Evolutionary conservation across 1,284 basidiomycete species (phyloP).

Genomic region (Ganoderma sp.): DNA sequence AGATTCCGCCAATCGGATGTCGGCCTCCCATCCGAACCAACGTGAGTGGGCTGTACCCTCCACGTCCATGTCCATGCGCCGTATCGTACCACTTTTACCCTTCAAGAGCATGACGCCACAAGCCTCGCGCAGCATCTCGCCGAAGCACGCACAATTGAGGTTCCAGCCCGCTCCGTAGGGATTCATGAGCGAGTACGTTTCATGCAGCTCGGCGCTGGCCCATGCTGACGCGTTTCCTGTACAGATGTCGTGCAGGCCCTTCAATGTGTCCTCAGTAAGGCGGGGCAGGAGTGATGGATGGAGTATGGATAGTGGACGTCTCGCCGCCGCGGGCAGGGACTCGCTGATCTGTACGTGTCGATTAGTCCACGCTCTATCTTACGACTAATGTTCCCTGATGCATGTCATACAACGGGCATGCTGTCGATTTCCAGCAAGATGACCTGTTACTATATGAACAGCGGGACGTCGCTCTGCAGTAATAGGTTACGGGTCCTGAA

Average conservation of each 20-base stretch:
- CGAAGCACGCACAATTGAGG: constrained; percentile 44
- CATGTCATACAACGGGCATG: too few species aligned
- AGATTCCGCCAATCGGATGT: background rate
- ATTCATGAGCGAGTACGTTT: constrained; percentile 41
- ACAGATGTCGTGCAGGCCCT: constrained; percentile 34
- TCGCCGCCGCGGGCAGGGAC: constrained; percentile 42
- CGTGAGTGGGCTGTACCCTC: background rate
- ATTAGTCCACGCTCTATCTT: background rate
- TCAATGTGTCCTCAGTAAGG: constrained; percentile 12
- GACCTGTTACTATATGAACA: too few species aligned
- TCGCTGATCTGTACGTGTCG: constrained; percentile 42
- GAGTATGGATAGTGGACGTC: constrained; percentile 36
- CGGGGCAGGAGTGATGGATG: constrained; percentile 13
- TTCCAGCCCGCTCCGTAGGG: constrained; percentile 43
- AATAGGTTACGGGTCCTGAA: too few species aligned
- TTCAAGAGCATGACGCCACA: constrained; percentile 20
- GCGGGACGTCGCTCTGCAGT: too few species aligned
- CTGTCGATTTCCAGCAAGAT: too few species aligned
- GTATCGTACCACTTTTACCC: constrained; percentile 12
- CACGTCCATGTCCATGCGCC: background rate
- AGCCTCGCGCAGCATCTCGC: constrained; percentile 38
- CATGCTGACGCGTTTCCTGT: constrained; percentile 45
- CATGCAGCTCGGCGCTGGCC: constrained; percentile 37
- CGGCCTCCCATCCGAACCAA: background rate
- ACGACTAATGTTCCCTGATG: background rate